These are phyloP conservation scores for Exophiala xenobiotica DNA, from an alignment of 2,329 filamentous ascomycete genomes.

Conservation along the genomic window DNA sequence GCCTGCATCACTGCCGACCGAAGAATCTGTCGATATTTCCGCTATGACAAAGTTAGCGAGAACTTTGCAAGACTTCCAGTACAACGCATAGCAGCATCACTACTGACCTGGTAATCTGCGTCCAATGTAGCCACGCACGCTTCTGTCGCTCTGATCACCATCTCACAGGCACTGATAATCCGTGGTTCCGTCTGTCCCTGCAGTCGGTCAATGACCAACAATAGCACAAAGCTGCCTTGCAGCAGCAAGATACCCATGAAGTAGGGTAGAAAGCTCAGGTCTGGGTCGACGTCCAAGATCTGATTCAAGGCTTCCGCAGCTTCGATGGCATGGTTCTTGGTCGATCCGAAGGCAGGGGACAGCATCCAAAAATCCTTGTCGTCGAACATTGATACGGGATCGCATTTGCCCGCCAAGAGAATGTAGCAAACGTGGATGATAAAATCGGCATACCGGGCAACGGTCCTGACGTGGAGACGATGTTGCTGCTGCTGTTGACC, in stretches of 20 bases:
- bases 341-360: slow-evolving; percentile 45
- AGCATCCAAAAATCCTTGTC: slow-evolving; percentile 49
- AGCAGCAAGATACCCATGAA: slow-evolving; percentile 54
- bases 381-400: slow-evolving; percentile 51
- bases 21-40: background rate
- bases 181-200: slow-evolving; percentile 24
- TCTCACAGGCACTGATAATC: slow-evolving; percentile 48
- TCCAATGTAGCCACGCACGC: slow-evolving; percentile 51
- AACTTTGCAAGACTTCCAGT: too few species aligned
- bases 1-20: background rate
- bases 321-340: slow-evolving; percentile 47
- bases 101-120: slow-evolving; percentile 45
- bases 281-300: slow-evolving; percentile 50
- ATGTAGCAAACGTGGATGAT: slow-evolving; percentile 52
- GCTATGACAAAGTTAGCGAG: too few species aligned
- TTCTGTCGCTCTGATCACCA: slow-evolving; percentile 52
- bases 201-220: slow-evolving; percentile 53
- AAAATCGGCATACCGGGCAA: slow-evolving; percentile 48
- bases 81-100: too few species aligned
- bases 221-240: slow-evolving; percentile 51
- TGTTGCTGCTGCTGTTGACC: slow-evolving; percentile 33
- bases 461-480: slow-evolving; percentile 32
- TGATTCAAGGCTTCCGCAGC: slow-evolving; percentile 48
- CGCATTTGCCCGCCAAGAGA: slow-evolving; percentile 51
- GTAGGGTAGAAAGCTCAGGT: slow-evolving; percentile 54